Evolutionary conservation across 2,329 filamentous ascomycete species (phyloP).

Genomic region (Paraphoma chrysanthemicola): DNA sequence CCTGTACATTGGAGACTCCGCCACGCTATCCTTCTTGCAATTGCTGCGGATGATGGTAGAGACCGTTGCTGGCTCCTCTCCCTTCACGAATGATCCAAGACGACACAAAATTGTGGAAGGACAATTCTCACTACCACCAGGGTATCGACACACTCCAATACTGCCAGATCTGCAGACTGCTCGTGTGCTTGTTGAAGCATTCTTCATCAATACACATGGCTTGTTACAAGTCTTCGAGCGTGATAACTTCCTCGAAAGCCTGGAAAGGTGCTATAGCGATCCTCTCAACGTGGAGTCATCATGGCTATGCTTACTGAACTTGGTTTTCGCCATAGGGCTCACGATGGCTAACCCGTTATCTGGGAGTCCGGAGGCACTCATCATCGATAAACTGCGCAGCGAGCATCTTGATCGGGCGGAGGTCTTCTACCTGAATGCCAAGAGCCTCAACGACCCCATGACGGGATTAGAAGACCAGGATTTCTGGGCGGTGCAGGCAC

Average conservation of each 20-base stretch:
- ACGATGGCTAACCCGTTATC: conserved; percentile 62
- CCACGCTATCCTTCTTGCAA: conserved; percentile 67
- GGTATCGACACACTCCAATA: conserved; percentile 58
- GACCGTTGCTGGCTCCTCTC: conserved; percentile 60
- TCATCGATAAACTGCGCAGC: conserved; percentile 60
- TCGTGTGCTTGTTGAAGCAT: conserved; percentile 63
- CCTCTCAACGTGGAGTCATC: conserved; percentile 59
- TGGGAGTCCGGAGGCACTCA: conserved; percentile 57
- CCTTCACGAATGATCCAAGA: conserved; percentile 65
- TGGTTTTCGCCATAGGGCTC: conserved; percentile 69
- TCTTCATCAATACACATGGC: conserved; percentile 69
- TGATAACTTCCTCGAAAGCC: conserved; percentile 55
- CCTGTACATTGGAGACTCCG: conserved; percentile 69
- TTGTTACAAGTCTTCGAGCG: conserved; percentile 67
- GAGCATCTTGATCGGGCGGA: conserved; percentile 64
- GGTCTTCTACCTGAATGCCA: conserved; percentile 67
- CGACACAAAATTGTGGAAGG: conserved; percentile 65
- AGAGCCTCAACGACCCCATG: conserved; percentile 57
- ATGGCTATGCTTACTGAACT: conserved; percentile 66
- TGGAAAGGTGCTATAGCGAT: conserved; percentile 63
- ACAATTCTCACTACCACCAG: conserved; percentile 56
- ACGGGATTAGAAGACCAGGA: conserved; percentile 66
- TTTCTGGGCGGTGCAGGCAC: conserved; percentile 70
- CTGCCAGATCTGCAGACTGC: conserved; percentile 65
- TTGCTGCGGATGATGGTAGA: conserved; percentile 67